Conservation (phyloP, 805 yeast species). For the Tetrapisispora arboricola region DNA sequence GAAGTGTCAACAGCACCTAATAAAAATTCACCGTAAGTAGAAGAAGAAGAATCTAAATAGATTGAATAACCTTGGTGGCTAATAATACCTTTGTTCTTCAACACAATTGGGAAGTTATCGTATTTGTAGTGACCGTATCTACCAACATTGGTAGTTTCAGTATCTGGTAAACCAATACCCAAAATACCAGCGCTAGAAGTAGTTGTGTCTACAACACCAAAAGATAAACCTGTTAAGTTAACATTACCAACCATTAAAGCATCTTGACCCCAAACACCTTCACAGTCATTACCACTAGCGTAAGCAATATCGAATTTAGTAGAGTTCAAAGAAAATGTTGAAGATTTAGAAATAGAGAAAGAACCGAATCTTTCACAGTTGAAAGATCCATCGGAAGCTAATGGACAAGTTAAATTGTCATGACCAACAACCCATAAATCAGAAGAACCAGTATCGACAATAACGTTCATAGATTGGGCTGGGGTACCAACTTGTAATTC, state of each 20-base stretch:
- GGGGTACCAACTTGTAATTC: constrained; percentile 35
- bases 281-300: constrained; percentile 42
- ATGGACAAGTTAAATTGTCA: constrained; percentile 10
- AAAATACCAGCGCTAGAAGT: constrained; percentile 59
- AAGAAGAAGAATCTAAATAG: constrained; percentile 38
- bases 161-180: constrained; percentile 60
- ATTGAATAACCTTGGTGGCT: constrained; percentile 33
- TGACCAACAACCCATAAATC: constrained; percentile 40
- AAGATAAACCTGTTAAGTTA: constrained; percentile 41
- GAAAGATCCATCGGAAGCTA: constrained; percentile 4
- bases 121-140: constrained; percentile 34
- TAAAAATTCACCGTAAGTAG: constrained; percentile 36
- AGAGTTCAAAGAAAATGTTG: constrained; percentile 26
- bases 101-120: constrained; percentile 33
- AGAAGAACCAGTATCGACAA: constrained; percentile 41
- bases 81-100: constrained; percentile 29
- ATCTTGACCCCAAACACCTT: constrained; percentile 43
- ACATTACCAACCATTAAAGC: constrained; percentile 43
- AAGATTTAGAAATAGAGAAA: constrained; percentile 27
- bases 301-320: constrained; percentile 39
- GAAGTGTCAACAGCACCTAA: constrained; percentile 35
- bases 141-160: constrained; percentile 51
- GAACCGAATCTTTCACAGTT: constrained; percentile 34
- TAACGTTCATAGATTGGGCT: constrained; percentile 32
- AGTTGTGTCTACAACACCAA: constrained; percentile 65